phyloP scores from a whole-genome alignment of 2,329 filamentous ascomycete genomes.

The Thielaviopsis euricoi region DNA sequence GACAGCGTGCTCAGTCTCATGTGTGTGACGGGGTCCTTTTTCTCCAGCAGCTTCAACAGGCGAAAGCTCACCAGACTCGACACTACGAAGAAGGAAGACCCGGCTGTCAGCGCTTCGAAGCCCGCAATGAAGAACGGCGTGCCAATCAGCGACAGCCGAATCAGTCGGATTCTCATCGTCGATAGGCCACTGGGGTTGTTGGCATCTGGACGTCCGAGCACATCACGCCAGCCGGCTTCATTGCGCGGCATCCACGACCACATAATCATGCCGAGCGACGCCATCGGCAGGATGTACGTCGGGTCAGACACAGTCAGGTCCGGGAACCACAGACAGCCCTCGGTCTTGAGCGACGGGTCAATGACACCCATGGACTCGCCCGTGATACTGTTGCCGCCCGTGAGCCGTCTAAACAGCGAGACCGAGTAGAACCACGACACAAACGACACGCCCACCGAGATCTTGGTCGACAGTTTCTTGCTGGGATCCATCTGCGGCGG shows the following conservation, averaged over 20 bases:
- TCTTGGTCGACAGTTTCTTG: conserved; percentile 13
- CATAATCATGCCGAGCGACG: conserved; percentile 3
- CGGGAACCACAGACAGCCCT: conserved; percentile 38
- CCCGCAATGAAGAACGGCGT: conserved; percentile 7
- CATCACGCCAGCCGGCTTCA: conserved; percentile 5
- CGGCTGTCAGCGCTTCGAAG: conserved; percentile 9
- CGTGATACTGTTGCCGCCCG: conserved; percentile 13
- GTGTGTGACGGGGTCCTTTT: conserved; percentile 7
- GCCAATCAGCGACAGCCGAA: conserved; percentile 4
- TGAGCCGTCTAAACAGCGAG: conserved; percentile 15
- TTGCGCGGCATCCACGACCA: conserved; percentile 8
- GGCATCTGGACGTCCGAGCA: conserved; percentile 7
- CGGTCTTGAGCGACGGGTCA: conserved; percentile 27
- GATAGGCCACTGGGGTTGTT: conserved; percentile 12
- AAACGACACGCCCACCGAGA: conserved; percentile 1
- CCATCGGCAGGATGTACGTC: conserved; percentile 28
- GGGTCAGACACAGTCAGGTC: conserved; percentile 37
- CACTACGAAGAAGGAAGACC: conserved; percentile 10
- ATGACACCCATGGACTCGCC: conserved; percentile 15
- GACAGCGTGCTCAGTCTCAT: neutral
- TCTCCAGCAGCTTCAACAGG: neutral
- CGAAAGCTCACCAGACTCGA: conserved; percentile 5
- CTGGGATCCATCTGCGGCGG: conserved; percentile 12
- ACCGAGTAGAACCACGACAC: conserved; percentile 12
- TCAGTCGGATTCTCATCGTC: neutral